phyloP scores from a whole-genome alignment of 306 rosid species.

The Fragaria iinumae region DNA sequence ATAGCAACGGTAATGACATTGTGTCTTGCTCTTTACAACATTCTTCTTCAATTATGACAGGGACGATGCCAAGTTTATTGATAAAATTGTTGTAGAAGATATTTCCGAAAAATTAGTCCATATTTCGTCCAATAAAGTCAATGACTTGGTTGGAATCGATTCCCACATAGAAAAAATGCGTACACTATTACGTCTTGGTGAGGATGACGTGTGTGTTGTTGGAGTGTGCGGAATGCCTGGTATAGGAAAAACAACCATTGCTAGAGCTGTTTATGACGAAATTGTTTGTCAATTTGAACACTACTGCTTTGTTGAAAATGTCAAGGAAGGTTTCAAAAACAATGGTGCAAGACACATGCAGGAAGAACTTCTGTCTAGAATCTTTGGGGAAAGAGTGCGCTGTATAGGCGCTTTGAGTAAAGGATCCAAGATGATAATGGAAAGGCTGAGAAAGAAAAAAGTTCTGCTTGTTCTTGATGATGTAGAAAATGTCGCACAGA shows the following conservation, averaged over 20 bases:
- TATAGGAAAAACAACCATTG: slow-evolving; percentile 18
- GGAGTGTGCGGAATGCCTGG: slow-evolving; percentile 19
- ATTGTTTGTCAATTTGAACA: not conserved
- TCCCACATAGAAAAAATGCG: not conserved
- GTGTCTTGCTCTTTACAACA: not conserved
- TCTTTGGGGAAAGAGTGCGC: not conserved
- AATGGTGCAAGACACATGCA: not conserved
- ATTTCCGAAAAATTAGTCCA: not conserved
- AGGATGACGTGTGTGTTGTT: not conserved
- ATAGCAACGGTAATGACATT: too few species aligned
- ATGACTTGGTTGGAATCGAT: slow-evolving; percentile 14
- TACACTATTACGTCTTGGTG: not conserved
- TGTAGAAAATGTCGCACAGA: not conserved
- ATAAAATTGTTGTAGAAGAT: not conserved
- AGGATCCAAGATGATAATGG: not conserved
- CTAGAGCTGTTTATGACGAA: not conserved
- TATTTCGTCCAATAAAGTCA: not conserved
- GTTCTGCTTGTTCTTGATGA: not conserved
- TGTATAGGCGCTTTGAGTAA: not conserved
- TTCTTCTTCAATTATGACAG: not conserved
- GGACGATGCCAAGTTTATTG: not conserved
- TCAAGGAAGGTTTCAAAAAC: not conserved
- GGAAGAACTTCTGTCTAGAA: not conserved
- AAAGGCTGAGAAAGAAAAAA: not conserved
- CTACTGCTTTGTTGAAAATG: slow-evolving; percentile 15